phyloP scores from a whole-genome alignment of 208 protist species.

The Balamuthia mandrillaris region DNA sequence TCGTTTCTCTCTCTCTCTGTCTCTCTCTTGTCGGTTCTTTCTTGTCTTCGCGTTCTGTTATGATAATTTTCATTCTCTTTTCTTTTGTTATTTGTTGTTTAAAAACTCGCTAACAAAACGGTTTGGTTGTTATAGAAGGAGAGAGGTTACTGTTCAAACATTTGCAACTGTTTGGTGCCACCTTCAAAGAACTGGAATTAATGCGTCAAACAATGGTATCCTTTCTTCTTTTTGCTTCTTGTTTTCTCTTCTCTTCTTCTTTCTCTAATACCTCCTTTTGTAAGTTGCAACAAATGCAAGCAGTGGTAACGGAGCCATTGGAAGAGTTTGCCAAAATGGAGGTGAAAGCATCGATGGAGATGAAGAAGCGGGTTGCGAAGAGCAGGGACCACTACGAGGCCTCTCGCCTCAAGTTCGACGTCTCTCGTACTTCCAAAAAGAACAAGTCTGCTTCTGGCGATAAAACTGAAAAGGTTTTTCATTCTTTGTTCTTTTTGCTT shows the following conservation, averaged over 20 bases:
- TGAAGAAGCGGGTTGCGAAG: constrained; percentile 16
- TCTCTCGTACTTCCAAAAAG: not conserved
- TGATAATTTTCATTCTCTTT: not conserved
- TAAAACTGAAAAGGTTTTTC: not conserved
- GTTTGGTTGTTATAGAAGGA: not conserved
- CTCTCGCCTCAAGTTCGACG: not conserved
- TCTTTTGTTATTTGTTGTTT: not conserved
- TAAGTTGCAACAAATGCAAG: not conserved
- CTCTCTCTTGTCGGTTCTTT: too few species aligned
- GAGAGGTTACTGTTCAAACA: not conserved
- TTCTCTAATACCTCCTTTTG: not conserved
- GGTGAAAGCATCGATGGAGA: constrained; percentile 2
- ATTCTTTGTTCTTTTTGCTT: not conserved
- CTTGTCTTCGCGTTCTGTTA: too few species aligned
- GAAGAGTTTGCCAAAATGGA: constrained; percentile 5
- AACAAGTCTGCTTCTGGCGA: not conserved
- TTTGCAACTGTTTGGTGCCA: not conserved
- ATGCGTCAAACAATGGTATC: not conserved
- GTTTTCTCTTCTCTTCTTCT: not conserved
- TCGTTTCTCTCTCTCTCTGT: too few species aligned
- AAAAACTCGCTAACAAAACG: not conserved
- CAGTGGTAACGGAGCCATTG: not conserved
- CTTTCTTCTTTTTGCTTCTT: not conserved
- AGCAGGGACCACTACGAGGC: constrained; percentile 1
- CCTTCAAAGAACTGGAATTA: not conserved